phyloP scores from a whole-genome alignment of 2,329 filamentous ascomycete species.

The Calonectria leucothoes region DNA sequence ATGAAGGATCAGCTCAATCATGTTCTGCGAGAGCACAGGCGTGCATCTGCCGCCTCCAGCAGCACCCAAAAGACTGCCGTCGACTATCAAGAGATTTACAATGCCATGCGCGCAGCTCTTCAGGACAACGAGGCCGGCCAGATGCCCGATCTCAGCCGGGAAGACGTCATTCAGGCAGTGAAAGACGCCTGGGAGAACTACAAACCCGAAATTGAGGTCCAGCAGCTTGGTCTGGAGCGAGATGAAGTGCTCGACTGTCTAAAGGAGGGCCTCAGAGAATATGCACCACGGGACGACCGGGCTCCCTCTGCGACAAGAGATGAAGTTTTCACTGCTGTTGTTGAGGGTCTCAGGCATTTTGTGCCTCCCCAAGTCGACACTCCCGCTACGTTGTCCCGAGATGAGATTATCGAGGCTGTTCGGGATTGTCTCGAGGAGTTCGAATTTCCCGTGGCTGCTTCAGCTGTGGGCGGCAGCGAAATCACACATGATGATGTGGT shows the following conservation, averaged over 20 bases:
- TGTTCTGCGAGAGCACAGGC: slow-evolving; percentile 79
- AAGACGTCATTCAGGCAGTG: slow-evolving; percentile 88
- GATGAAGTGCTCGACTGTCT: slow-evolving; percentile 91
- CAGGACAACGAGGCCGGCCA: slow-evolving; percentile 67
- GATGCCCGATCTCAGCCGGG: slow-evolving; percentile 69
- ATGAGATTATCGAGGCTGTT: slow-evolving; percentile 86
- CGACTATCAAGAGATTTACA: slow-evolving; percentile 88
- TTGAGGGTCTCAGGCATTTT: slow-evolving; percentile 87
- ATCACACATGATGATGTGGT: slow-evolving; percentile 72
- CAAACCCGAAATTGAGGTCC: slow-evolving; percentile 91
- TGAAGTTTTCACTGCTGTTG: slow-evolving; percentile 86
- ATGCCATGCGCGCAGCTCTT: slow-evolving; percentile 81
- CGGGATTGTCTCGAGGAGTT: slow-evolving; percentile 89
- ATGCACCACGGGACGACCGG: slow-evolving; percentile 66
- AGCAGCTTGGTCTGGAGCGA: slow-evolving; percentile 89
- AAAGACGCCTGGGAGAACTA: slow-evolving; percentile 94
- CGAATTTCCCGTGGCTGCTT: slow-evolving; percentile 75
- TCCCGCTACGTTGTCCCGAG: slow-evolving; percentile 76
- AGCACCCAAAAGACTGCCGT: slow-evolving; percentile 70
- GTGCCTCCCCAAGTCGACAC: slow-evolving; percentile 78
- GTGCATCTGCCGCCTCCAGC: slow-evolving; percentile 73
- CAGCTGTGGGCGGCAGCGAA: slow-evolving; percentile 62
- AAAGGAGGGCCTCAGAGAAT: slow-evolving; percentile 85
- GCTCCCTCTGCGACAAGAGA: slow-evolving; percentile 77
- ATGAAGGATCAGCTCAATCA: slow-evolving; percentile 87